Base-by-base conservation (phyloP, 2,329 filamentous ascomycete genomes). In the Colletotrichum graminicola region DNA sequence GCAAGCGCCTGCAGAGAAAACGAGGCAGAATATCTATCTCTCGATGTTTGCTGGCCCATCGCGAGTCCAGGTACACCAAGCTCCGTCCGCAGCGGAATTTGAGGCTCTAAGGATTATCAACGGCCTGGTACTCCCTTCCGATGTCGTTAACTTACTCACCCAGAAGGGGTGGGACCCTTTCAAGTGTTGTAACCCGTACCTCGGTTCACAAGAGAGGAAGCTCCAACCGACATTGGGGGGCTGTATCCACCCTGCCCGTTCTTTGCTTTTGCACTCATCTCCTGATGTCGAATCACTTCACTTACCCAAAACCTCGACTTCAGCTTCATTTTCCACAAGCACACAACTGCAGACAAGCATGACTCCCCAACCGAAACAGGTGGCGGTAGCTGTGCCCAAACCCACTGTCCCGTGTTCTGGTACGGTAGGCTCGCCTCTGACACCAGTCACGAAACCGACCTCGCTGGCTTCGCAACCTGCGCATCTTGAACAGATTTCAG, bases 21-120 rank as follows among this genome's bases (percentile, higher is more conserved):
- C 34, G 3, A 57, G 41, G 14, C 54, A 57, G 34, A n/a, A 16
- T 2, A 14, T 57, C 4, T 57, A 41, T n/a, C 3, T 26, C 32
- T 41, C 54, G 6, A 41, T 57, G n/a, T 2, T 41, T 16, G 5
- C 3, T 3, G 54, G 34, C 16, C n/a, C 54, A 26, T 12, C 10
- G n/a, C 54, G 54, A 26, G 6, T 41, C 6, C 34, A 41, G 34
- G 8, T 12, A n/a, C 4, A 57, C 11, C 8, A 26, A n/a, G 54
- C 34, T 14, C 34, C 54, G 8, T 41, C 32, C n/a, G 54, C 34
- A 16, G 14, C 34, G 6, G 34, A 57, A 8, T 26, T 57, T 5
- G 54, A 57, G n/a, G 54, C 54, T 57, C n/a, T 39, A 21, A 57
- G 54, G 54, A 57, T 57, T 16, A 41, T 57, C 5, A 57, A 57